Evolutionary conservation across 805 yeast genomes (phyloP), one percentile per base, ranked within the genome.

Genomic region (Lachancea sp.): DNA sequence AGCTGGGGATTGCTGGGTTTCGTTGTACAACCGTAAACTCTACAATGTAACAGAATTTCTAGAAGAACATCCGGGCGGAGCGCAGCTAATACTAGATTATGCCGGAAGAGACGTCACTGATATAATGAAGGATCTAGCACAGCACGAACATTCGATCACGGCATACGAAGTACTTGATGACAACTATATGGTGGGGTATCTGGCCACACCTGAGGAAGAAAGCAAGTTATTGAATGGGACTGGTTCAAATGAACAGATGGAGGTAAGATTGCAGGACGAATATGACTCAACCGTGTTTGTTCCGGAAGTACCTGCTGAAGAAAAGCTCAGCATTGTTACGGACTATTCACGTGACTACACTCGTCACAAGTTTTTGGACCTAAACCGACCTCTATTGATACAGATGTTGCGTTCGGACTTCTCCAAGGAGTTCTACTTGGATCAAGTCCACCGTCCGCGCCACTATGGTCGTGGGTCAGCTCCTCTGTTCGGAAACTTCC

Each of bases 381-480:
- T 92, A 56, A 78, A 73, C 51, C 78, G 77, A 60, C 95, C 98
- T 1, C 69, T 92, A 52, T 66, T 92, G 31, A 56, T 76, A 63
- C 98, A 92, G 68, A 85, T 92, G 34, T 65, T 87, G 41, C 70
- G 75, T 45, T 78, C 88, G 30, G 72, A 74, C 25, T 92, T 88
- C 71, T 58, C 83, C 30, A 90, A 85, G 60, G 94, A 86, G 31
- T 90, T 92, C 56, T 92, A 92, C 63, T 71, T 92, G 57, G 96
- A 88, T 60, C 97, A 92, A 65, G 92, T 92, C 31, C 98, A 92
- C 64, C 79, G 97, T 65, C 98, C 98, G 40, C 80, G 98, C 60
- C 98, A 92, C 64, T 92, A 89, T 60, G 97, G 97, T 49, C 80
- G 88, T 60, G 97, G 96, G 8, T 86, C 96, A 3, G 98, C 98